phyloP scores from a whole-genome alignment of 2,329 filamentous ascomycete genomes.

The Fusarium sp. region DNA sequence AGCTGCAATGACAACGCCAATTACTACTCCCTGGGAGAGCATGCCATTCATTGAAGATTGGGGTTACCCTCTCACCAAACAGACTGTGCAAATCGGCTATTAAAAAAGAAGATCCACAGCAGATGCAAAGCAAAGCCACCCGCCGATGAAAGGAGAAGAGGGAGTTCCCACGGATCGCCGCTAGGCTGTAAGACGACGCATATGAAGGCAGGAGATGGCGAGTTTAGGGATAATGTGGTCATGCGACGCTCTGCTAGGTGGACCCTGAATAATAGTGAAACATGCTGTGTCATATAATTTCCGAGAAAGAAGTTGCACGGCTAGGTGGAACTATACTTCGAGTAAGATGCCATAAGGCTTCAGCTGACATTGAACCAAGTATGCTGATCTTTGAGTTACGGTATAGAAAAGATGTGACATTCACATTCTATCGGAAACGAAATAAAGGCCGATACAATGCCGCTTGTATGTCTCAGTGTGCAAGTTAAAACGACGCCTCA shows the following conservation, averaged over 20 bases:
- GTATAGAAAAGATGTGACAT: background rate
- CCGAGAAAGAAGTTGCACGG: slow-evolving; percentile 49
- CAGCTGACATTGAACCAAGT: background rate
- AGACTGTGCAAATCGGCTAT: slow-evolving; percentile 68
- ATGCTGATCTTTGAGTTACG: background rate
- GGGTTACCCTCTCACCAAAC: slow-evolving; percentile 71
- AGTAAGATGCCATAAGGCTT: background rate
- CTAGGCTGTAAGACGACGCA: slow-evolving; percentile 57
- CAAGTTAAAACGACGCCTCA: slow-evolving; percentile 64
- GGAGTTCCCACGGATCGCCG: slow-evolving; percentile 53
- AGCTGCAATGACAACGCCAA: slow-evolving; percentile 1
- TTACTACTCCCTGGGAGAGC: background rate
- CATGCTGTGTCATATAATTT: slow-evolving; percentile 51
- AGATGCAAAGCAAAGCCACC: slow-evolving; percentile 68
- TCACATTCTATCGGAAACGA: background rate
- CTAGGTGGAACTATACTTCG: slow-evolving; percentile 31
- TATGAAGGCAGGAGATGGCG: slow-evolving; percentile 55
- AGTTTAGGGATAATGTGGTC: slow-evolving; percentile 54
- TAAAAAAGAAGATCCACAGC: slow-evolving; percentile 71
- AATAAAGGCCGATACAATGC: background rate
- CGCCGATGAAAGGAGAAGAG: slow-evolving; percentile 62
- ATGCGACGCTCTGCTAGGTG: slow-evolving; percentile 44
- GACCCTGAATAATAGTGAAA: slow-evolving; percentile 61
- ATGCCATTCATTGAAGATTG: background rate
- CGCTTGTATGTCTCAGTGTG: slow-evolving; percentile 61